Evolutionary conservation across 225 moss, liverwort and hornwort genomes (phyloP), one percentile per base, ranked within the genome.

Genomic region (Physcomitrium patens): DNA sequence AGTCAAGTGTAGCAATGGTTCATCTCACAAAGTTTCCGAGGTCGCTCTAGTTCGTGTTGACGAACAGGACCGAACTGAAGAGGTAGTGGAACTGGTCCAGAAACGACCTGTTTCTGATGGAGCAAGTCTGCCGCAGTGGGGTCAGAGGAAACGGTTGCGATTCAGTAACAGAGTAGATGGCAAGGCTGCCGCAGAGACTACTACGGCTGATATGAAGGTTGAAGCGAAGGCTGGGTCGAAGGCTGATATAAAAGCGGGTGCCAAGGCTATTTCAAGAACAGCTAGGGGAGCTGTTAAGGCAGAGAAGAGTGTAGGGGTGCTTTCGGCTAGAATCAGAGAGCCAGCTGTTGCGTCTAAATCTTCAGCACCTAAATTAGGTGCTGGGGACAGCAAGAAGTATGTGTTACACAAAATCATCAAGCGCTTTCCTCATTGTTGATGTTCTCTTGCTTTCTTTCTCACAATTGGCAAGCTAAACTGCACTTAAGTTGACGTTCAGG

Each of bases 71-170:
- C 58, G 22, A 12, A 80, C 71, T 51, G 76, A 72, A n/a, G 80
- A 80, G 24, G 68, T 69, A 65, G 27, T 60, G 44, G 79, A 83
- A 46, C 85, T 83, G 69, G 87, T 73, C 50, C 87, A 78, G 44
- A 86, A 75, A 53, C 89, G 81, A 65, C 77, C 82, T 65, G 63
- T 69, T 58, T 85, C 85, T 62, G 92, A 92, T 42, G 92, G 90
- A 28, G 90, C 81, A 41, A 84, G 80, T 63, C 70, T 91, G 42
- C 85, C 91, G 74, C 94, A 94, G 78, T 94, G 94, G 94, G 94
- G 94, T 52, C 92, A 91, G 68, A 90, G 81, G 79, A 94, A 92
- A 73, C 89, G 94, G 14, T 68, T 92, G 66, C 90, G 92, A 59
- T 76, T 67, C 16, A 77, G 59, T 46, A 67, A 74, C 47, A 71